These are phyloP conservation scores for Trypanosoma caninum DNA, from an alignment of 208 protist species.

Conservation along the genomic window DNA sequence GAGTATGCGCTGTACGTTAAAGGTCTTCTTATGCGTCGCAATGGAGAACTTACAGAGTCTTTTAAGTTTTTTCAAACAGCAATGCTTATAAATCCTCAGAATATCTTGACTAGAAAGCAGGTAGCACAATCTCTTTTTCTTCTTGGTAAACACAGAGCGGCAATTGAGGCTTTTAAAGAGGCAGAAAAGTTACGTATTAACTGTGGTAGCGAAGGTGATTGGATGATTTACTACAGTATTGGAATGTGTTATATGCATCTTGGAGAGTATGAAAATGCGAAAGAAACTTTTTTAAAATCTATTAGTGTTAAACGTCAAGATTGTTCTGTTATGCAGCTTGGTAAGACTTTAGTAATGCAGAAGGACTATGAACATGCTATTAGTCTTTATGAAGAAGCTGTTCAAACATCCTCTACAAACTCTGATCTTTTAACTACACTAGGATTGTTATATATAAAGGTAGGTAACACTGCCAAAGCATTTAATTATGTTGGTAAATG, in stretches of 20 bases:
- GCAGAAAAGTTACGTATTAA: slow-evolving; percentile 48
- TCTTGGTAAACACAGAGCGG: slow-evolving; percentile 88
- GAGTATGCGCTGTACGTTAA: slow-evolving; percentile 93
- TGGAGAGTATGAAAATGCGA: slow-evolving; percentile 61
- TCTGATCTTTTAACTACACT: slow-evolving; percentile 90
- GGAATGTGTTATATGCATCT: slow-evolving; percentile 90
- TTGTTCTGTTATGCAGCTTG: slow-evolving; percentile 89
- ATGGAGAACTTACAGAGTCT: slow-evolving; percentile 93
- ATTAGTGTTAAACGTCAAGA: slow-evolving; percentile 90
- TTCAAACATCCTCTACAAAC: slow-evolving; percentile 90
- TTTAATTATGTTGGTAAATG: slow-evolving; percentile 92
- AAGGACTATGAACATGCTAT: slow-evolving; percentile 65
- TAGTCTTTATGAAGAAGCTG: slow-evolving; percentile 77
- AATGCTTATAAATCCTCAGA: slow-evolving; percentile 88
- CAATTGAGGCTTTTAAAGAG: slow-evolving; percentile 88
- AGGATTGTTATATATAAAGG: slow-evolving; percentile 89
- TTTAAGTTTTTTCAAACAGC: slow-evolving; percentile 92
- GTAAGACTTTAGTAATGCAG: slow-evolving; percentile 67
- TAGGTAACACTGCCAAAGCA: slow-evolving; percentile 70
- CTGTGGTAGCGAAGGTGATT: slow-evolving; percentile 65
- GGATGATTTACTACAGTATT: slow-evolving; percentile 91
- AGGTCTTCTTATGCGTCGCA: slow-evolving; percentile 87
- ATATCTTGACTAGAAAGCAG: slow-evolving; percentile 90
- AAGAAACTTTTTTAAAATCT: slow-evolving; percentile 79
- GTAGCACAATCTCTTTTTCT: slow-evolving; percentile 89